Conservation (phyloP, 225 moss, liverwort and hornwort species). For the Straminergon stramineum region DNA sequence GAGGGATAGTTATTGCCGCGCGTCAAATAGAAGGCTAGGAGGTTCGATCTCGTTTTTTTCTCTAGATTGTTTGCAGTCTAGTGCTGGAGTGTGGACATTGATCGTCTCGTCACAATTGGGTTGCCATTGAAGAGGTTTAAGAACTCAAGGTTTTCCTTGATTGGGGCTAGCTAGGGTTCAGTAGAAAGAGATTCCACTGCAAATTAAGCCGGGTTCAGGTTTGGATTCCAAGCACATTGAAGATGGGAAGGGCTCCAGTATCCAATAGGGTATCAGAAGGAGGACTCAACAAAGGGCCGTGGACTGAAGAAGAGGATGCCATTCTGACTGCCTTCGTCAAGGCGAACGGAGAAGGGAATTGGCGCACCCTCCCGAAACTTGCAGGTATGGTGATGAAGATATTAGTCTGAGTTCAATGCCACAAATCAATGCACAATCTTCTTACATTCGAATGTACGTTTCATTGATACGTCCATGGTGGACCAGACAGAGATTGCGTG, state of each 20-base stretch:
- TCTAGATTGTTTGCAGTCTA: neutral
- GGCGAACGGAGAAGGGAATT: constrained; percentile 44
- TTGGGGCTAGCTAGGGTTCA: neutral
- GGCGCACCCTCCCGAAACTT: constrained; percentile 43
- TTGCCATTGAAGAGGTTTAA: neutral
- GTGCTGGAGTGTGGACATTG: neutral
- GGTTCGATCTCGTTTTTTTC: neutral
- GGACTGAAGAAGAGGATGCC: constrained; percentile 56
- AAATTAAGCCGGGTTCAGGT: neutral
- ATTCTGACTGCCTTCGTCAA: constrained; percentile 39
- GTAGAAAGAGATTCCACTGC: neutral
- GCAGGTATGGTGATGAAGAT: constrained; percentile 23
- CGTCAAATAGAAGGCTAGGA: neutral
- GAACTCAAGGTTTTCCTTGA: neutral
- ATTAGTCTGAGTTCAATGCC: neutral
- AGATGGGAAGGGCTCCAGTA: constrained; percentile 39
- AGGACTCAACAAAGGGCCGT: constrained; percentile 46
- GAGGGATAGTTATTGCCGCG: neutral
- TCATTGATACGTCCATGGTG: neutral
- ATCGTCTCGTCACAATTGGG: neutral
- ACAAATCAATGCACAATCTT: neutral
- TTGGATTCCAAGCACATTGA: neutral
- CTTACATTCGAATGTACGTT: neutral
- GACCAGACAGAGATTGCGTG: neutral
- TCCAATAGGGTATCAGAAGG: neutral